phyloP scores from a whole-genome alignment of 2,329 filamentous ascomycete species.

The Hawksworthiomyces lignivorus region DNA sequence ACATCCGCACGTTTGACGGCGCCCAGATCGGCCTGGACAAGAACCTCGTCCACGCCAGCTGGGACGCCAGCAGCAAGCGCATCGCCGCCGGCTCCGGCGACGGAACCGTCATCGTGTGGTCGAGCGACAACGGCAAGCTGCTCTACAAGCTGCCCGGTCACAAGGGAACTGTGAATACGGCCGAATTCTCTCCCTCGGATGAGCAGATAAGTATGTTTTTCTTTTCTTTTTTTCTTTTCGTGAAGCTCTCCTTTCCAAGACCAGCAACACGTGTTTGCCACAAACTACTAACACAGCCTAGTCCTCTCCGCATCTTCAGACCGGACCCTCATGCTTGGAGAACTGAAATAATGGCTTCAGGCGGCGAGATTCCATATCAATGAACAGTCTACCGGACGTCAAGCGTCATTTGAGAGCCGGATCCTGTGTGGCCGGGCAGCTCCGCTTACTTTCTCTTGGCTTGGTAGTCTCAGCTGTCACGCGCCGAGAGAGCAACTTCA shows the following conservation, averaged over 20 bases:
- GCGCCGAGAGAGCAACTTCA: too few relatives aligned
- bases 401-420: too few relatives aligned
- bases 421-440: too few relatives aligned
- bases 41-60: constrained; percentile 84
- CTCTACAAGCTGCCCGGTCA: constrained; percentile 93
- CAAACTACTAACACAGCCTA: constrained; percentile 42
- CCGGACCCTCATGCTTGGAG: constrained; percentile 73
- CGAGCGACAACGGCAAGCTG: constrained; percentile 77
- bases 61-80: constrained; percentile 78
- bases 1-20: constrained; percentile 86
- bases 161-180: constrained; percentile 90
- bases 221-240: neutral
- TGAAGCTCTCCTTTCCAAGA: too few relatives aligned
- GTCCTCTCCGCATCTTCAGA: constrained; percentile 89
- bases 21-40: constrained; percentile 81
- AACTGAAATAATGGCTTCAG: constrained; percentile 66
- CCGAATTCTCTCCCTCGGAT: constrained; percentile 75
- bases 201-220: constrained; percentile 75
- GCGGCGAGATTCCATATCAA: too few relatives aligned
- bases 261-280: too few relatives aligned
- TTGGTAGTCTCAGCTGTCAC: too few relatives aligned
- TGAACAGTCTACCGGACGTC: too few relatives aligned
- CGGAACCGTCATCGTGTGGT: constrained; percentile 87
- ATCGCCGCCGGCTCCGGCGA: constrained; percentile 87
- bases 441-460: too few relatives aligned